phyloP scores from a whole-genome alignment of 2,329 filamentous ascomycete genomes.

The Cladosporium sp. region DNA sequence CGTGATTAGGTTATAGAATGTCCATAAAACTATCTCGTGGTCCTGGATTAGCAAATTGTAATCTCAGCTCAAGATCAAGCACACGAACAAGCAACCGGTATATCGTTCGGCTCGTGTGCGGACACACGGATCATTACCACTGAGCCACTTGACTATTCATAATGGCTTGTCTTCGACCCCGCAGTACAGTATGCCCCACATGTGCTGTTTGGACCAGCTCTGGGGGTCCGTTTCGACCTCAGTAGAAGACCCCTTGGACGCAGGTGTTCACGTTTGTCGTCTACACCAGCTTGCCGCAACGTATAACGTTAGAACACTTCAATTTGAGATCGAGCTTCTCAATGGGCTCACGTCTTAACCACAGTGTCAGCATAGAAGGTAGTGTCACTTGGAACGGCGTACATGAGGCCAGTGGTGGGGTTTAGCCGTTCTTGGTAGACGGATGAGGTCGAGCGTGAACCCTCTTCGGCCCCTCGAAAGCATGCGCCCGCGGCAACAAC shows the following conservation, averaged over 20 bases:
- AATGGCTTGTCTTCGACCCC: not conserved
- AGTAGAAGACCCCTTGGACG: not conserved
- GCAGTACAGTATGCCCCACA: constrained; percentile 1
- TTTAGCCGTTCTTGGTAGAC: not conserved
- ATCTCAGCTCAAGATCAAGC: not conserved
- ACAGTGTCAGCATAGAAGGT: not conserved
- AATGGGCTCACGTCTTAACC: not conserved
- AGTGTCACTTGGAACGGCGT: not conserved
- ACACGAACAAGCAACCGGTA: not conserved
- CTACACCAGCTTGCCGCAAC: not conserved
- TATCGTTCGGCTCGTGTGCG: not conserved
- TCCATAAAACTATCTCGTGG: not conserved
- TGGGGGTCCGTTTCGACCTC: not conserved
- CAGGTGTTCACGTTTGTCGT: not conserved
- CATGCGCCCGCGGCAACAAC: not conserved
- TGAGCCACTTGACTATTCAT: not conserved
- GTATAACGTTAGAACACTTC: not conserved
- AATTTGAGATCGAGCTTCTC: not conserved
- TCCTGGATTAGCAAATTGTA: no score
- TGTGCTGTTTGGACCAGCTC: not conserved
- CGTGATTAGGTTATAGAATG: not conserved
- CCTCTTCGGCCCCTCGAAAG: not conserved
- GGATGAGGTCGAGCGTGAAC: not conserved
- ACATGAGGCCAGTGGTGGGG: not conserved
- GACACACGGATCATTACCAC: not conserved